phyloP scores from a whole-genome alignment of 2,329 filamentous ascomycete species.

The Microsporum canis region DNA sequence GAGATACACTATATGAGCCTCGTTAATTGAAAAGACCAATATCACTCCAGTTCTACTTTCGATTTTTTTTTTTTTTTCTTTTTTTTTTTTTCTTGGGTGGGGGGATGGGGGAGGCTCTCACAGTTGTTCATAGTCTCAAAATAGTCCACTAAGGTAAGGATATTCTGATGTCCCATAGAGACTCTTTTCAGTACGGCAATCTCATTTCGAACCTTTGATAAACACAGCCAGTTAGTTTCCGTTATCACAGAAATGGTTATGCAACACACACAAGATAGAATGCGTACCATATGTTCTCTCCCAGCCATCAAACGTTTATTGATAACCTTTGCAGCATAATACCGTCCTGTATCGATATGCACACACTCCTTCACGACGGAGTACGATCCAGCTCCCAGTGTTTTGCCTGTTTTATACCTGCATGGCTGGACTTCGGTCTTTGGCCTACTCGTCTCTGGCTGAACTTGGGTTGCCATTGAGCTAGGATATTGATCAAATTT shows the following conservation, averaged over 20 bases:
- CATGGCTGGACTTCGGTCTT: slow-evolving; percentile 72
- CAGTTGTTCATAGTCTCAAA: slow-evolving; percentile 99
- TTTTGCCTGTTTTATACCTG: slow-evolving; percentile 97
- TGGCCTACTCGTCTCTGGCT: slow-evolving; percentile 14
- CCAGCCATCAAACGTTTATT: slow-evolving; percentile 98
- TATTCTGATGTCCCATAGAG: slow-evolving; percentile 99
- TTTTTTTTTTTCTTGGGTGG: too few relatives aligned
- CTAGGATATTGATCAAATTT: not conserved
- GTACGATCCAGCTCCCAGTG: slow-evolving; percentile 89
- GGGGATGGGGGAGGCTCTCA: slow-evolving; percentile 22
- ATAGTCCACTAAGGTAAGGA: slow-evolving; percentile 94
- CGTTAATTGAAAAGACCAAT: not conserved
- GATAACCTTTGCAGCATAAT: slow-evolving; percentile 98
- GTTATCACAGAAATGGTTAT: not conserved
- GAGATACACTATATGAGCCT: slow-evolving; percentile 58
- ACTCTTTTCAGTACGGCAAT: slow-evolving; percentile 95
- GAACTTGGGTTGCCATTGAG: slow-evolving; percentile 10
- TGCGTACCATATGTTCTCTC: slow-evolving; percentile 82
- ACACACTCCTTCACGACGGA: slow-evolving; percentile 98
- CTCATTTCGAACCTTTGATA: slow-evolving; percentile 74
- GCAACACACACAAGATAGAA: not conserved
- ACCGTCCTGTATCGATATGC: slow-evolving; percentile 92
- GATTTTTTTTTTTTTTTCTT: not conserved
- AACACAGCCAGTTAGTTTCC: not conserved
- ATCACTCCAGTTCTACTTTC: not conserved